phyloP scores from a whole-genome alignment of 495 filamentous ascomycete species.

The Glonium stellatum region DNA sequence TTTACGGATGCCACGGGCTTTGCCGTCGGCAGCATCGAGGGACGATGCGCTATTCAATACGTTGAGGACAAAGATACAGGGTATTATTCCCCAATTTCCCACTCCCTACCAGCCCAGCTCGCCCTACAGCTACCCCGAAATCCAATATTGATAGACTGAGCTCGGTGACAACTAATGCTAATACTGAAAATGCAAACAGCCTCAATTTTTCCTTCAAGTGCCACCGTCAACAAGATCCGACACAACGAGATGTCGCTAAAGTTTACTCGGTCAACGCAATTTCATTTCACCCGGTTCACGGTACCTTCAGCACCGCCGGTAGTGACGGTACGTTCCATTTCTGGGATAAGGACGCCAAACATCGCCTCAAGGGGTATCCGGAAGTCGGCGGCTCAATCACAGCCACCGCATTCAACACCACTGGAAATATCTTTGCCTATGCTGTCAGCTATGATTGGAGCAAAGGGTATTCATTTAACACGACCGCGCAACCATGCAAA shows the following conservation, averaged over 20 bases:
- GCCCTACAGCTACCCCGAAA: background rate
- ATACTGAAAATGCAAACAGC: constrained; percentile 31
- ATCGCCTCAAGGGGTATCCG: constrained; percentile 82
- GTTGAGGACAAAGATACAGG: constrained; percentile 76
- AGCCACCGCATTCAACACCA: constrained; percentile 67
- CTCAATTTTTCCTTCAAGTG: constrained; percentile 92
- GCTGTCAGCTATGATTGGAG: constrained; percentile 93
- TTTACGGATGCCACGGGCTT: constrained; percentile 79
- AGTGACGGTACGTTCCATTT: constrained; percentile 82
- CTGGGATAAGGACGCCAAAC: constrained; percentile 77
- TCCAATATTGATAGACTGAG: background rate
- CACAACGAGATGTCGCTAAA: constrained; percentile 59
- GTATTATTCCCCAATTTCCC: constrained; percentile 38
- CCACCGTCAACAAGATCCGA: constrained; percentile 68
- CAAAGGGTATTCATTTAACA: constrained; percentile 75
- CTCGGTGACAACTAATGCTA: background rate
- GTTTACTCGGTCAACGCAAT: constrained; percentile 88
- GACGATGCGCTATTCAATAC: constrained; percentile 82
- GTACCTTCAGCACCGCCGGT: constrained; percentile 86
- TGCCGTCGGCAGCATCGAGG: constrained; percentile 82
- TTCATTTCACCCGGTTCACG: constrained; percentile 77
- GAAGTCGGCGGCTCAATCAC: constrained; percentile 73
- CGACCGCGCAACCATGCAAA: constrained; percentile 62
- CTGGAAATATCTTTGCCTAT: constrained; percentile 80
- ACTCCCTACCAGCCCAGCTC: background rate